phyloP scores from a whole-genome alignment of 1,284 basidiomycete species.

The Trichosporon faecale region DNA sequence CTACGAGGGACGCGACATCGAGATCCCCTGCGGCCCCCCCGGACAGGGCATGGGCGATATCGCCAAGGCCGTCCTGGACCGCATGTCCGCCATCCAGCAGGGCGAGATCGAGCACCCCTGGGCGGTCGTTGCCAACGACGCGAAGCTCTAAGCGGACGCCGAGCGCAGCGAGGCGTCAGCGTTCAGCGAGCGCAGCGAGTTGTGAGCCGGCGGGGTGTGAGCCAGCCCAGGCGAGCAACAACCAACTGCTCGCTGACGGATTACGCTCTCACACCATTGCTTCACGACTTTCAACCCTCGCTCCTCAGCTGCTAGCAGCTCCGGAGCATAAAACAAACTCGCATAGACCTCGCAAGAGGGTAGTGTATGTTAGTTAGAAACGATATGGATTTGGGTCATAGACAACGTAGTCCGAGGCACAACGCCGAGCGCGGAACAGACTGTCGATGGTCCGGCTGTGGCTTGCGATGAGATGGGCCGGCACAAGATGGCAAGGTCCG shows the following conservation, averaged over 20 bases:
- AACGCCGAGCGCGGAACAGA: too few species aligned
- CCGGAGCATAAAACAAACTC: background rate
- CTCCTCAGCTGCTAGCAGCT: background rate
- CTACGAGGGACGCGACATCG: constrained; percentile 78
- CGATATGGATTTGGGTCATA: constrained; percentile 1
- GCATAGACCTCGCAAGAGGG: background rate
- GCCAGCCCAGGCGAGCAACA: background rate
- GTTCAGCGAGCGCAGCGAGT: background rate
- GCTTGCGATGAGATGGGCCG: too few species aligned
- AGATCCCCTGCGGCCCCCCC: constrained; percentile 77
- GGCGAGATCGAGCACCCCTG: constrained; percentile 80
- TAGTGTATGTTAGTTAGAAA: constrained; percentile 1
- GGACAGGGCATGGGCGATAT: constrained; percentile 74
- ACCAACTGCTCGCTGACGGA: background rate
- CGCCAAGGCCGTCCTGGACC: constrained; percentile 74
- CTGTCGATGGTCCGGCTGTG: too few species aligned
- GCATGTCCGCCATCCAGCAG: constrained; percentile 85
- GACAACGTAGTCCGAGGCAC: background rate
- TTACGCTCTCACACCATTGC: too few species aligned
- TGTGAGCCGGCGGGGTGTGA: background rate
- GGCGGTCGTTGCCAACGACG: constrained; percentile 53
- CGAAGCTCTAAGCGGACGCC: background rate
- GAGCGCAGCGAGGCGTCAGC: background rate
- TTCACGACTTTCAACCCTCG: background rate
- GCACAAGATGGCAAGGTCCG: too few species aligned